Base-by-base conservation (phyloP, 495 filamentous ascomycete genomes). In the Penicillium manginii region DNA sequence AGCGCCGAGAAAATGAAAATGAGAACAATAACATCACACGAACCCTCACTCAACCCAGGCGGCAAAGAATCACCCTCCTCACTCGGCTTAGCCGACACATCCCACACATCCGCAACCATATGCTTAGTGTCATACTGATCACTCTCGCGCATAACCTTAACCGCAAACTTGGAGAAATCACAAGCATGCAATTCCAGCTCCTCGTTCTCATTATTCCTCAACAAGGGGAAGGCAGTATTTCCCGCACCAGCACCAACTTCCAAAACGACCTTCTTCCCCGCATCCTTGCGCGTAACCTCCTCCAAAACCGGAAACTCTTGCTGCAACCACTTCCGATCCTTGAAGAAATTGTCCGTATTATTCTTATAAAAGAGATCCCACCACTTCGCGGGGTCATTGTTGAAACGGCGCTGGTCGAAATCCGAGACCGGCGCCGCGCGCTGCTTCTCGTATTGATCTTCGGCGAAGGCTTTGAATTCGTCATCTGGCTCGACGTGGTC, bases 281-380 rank as follows among this genome's bases (percentile, higher is more conserved):
- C 83, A 29, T 81, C 83, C 54, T 83, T 78, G 52, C 79, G 76
- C 4, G 89, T 90, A 31, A 93, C 79, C 32, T 87, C 79, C 0
- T 80, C 83, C 14, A 98, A 78, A 2, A 97, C 77, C 0, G 94
- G 94, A 58, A 98, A 98, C 72, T 98, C 94, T 71, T 97, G 92
- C 42, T 85, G 86, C 35, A 98, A 75, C 94, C 94, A 98, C 71
- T 97, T 97, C 49, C 94, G 87, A 65, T 98, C 88, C 75, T 98
- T 98, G 87, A 98, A 98, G 78, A 98, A 98, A 70, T 97, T 97
- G 53, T 85, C 81, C 6, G 87, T 89, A 75, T 98, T 97, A 74
- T 96, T 93, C 70, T 89, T 88, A 78, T 98, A 98, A 78, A 98
- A 98, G 42, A 86, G 78, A 65, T 98, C 91, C 93, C 93, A 98